Base-by-base conservation (phyloP, 495 filamentous ascomycete genomes). In the Xylaria scruposa region DNA sequence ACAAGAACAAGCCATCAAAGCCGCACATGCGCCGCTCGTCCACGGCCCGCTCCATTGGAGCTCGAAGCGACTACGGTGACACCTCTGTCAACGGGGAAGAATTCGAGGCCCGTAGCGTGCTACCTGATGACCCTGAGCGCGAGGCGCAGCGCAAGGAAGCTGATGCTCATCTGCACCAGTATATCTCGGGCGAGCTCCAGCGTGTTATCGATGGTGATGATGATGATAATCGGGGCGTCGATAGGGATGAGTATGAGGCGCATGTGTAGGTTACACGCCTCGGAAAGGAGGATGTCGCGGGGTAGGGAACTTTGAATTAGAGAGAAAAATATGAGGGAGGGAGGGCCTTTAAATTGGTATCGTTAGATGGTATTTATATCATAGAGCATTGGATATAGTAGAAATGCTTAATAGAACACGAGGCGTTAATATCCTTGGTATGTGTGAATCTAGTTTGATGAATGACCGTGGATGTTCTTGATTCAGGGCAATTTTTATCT, bases 11-110 rank as follows among this genome's bases (percentile, higher is more conserved):
- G 63, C 83, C 83, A 29, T 77, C 78, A 13, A 81, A 85, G 49
- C 80, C 86, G 47, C 83, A 85, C 26, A 83, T 96, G 62, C 91
- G 95, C 19, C 91, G 94, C 33, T 94, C 93, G 3, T 96, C 93
- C 0, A 97, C 93, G 4, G 90, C 85, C 26, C 88, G 95, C 19
- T 97, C 93, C n/a, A 94, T 98, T 72, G 91, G 92, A 9, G 89
- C 89, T 47, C 89, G 94, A n/a, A 95, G 92, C 78, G 94, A 96
- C 83, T 97, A 86, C 66, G 70, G 75, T 0, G 58, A 36, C 5
- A 4, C 58, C 17, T 85, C 84, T 38, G 79, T 82, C 70, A 75
- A 83, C 67, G 79, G 75, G 63, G 72, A 83, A 21, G 73, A 82
- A 0, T 76, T 73, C 26, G 83, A 82, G 33, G 75, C 73, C 7